These are phyloP conservation scores for Blastobotrys elegans DNA, from an alignment of 1,139 yeast genomes.

Conservation along the genomic window DNA sequence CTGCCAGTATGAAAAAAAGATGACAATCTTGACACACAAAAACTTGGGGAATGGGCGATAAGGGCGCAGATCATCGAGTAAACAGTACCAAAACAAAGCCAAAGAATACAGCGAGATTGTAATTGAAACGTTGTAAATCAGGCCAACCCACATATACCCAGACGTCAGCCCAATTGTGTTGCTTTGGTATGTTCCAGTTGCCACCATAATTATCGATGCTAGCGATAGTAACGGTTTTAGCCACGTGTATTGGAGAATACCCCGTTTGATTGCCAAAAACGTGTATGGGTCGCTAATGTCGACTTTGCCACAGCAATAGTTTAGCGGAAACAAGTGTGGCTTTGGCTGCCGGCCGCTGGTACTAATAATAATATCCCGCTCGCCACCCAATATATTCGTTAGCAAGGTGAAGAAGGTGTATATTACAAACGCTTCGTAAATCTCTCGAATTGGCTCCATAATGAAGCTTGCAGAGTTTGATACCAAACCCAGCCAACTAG, in stretches of 20 bases:
- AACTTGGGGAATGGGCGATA: conserved; percentile 91
- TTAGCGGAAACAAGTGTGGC: conserved; percentile 54
- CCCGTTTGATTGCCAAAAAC: conserved; percentile 72
- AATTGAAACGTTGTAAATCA: conserved; percentile 75
- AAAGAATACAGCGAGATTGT: conserved; percentile 76
- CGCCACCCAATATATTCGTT: conserved; percentile 87
- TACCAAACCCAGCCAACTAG: conserved; percentile 54
- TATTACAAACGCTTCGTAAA: conserved; percentile 93
- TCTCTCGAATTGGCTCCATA: conserved; percentile 76
- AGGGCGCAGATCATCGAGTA: conserved; percentile 68
- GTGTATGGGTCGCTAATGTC: conserved; percentile 86
- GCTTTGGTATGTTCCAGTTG: conserved; percentile 42
- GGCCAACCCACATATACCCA: conserved; percentile 59
- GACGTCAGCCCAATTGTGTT: conserved; percentile 48
- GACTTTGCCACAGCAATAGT: conserved; percentile 50
- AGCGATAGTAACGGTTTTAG: conserved; percentile 75
- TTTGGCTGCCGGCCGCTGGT: conserved; percentile 75
- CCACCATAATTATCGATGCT: conserved; percentile 48
- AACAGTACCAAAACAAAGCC: conserved; percentile 88
- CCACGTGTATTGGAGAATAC: conserved; percentile 93
- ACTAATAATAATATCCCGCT: conserved; percentile 68
- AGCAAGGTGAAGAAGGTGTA: conserved; percentile 85
- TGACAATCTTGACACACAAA: conserved; percentile 84
- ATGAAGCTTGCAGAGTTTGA: conserved; percentile 44
- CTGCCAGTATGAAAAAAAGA: conserved; percentile 97